Conservation (phyloP, 768 basidiomycete genomes). For the Podaxis sp. region DNA sequence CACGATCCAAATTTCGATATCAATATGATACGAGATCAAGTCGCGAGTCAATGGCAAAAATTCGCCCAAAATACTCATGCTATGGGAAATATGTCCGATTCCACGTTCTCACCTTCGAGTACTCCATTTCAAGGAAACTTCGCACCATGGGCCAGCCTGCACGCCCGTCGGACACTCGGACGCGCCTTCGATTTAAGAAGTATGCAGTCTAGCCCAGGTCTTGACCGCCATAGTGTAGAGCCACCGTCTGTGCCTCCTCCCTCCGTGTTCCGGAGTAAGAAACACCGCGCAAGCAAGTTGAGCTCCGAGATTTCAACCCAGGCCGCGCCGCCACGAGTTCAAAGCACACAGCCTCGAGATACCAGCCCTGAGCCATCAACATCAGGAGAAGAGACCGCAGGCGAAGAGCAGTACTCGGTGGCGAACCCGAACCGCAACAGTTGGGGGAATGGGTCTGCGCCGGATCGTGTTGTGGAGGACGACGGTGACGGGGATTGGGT, state of each 20-base stretch:
- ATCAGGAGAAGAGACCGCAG: conserved; percentile 78
- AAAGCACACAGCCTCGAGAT: conserved; percentile 80
- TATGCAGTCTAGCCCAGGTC: conserved; percentile 65
- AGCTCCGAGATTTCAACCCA: conserved; percentile 26
- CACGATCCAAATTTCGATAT: conserved; percentile 34
- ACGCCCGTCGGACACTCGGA: conserved; percentile 49
- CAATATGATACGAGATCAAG: conserved; percentile 59
- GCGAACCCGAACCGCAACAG: conserved; percentile 9
- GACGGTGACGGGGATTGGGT: conserved; percentile 64
- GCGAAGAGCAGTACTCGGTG: conserved; percentile 36
- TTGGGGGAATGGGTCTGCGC: conserved; percentile 28
- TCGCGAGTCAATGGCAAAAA: conserved; percentile 76
- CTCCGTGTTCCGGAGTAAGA: conserved; percentile 44
- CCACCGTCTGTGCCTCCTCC: conserved; percentile 55
- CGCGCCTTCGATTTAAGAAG: conserved; percentile 52
- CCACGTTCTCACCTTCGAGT: conserved; percentile 72
- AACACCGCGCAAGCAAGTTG: conserved; percentile 13
- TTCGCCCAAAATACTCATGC: conserved; percentile 70
- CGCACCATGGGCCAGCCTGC: conserved; percentile 73
- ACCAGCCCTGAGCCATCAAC: conserved; percentile 77
- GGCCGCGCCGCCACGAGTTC: conserved; percentile 68
- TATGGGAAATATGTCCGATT: conserved; percentile 57
- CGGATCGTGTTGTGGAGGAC: conserved; percentile 20
- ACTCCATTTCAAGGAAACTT: conserved; percentile 71
- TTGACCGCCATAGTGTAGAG: conserved; percentile 39